These are phyloP conservation scores for Baorangia bicolor DNA, from an alignment of 768 basidiomycete species.

Conservation along the genomic window DNA sequence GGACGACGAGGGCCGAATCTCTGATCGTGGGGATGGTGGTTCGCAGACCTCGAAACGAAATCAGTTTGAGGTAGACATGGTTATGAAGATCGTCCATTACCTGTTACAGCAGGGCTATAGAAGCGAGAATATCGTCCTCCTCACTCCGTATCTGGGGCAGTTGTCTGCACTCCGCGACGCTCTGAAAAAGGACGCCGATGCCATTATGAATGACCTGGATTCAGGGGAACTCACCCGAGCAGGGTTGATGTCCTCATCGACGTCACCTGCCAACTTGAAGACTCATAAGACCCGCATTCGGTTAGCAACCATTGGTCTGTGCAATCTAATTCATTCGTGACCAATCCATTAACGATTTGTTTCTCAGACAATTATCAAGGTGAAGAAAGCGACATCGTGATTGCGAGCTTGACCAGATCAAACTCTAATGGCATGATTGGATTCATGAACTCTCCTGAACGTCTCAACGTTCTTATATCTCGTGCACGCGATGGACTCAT, in stretches of 20 bases:
- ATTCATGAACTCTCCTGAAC: constrained; percentile 69
- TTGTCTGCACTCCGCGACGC: constrained; percentile 48
- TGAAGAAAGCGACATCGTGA: constrained; percentile 69
- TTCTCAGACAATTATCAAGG: constrained; percentile 71
- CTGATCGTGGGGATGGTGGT: constrained; percentile 47
- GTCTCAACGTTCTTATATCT: constrained; percentile 69
- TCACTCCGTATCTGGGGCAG: constrained; percentile 73
- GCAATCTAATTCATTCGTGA: not conserved
- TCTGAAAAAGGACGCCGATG: constrained; percentile 49
- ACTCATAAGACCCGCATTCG: constrained; percentile 47
- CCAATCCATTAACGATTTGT: not conserved
- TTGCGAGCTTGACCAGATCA: constrained; percentile 60
- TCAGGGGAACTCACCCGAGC: constrained; percentile 55
- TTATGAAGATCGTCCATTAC: constrained; percentile 63
- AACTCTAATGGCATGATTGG: constrained; percentile 58
- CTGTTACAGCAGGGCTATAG: constrained; percentile 68
- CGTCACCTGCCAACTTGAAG: constrained; percentile 34
- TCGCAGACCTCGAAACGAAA: constrained; percentile 62
- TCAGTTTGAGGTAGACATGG: constrained; percentile 57
- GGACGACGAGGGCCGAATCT: constrained; percentile 41
- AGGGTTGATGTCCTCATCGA: constrained; percentile 45
- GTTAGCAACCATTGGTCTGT: constrained; percentile 63
- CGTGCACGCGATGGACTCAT: constrained; percentile 65
- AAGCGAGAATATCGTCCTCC: constrained; percentile 56
- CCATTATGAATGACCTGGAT: constrained; percentile 63